phyloP scores from a whole-genome alignment of 495 filamentous ascomycete species.

The Penicillium manginii region DNA sequence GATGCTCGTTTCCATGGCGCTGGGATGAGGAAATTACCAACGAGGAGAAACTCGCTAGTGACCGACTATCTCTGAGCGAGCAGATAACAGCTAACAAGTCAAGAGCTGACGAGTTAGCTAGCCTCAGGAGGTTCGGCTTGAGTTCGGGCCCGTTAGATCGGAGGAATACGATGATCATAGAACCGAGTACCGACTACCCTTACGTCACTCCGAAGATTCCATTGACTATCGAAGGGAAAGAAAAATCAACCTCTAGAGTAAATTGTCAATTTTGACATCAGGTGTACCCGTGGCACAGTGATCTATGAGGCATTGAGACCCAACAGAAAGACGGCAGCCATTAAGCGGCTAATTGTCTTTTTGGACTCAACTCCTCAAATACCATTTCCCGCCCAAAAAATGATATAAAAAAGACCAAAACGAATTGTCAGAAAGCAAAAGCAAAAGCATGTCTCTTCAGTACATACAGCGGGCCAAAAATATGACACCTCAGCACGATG shows the following conservation, averaged over 20 bases:
- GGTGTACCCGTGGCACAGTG: conserved; percentile 11
- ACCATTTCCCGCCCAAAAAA: not conserved
- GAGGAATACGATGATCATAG: conserved; percentile 1
- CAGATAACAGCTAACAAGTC: not conserved
- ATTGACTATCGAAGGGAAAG: not conserved
- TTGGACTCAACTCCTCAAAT: not conserved
- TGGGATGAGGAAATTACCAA: conserved; percentile 2
- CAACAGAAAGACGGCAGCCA: not conserved
- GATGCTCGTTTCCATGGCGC: conserved; percentile 2
- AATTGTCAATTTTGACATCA: not conserved
- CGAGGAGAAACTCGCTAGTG: not conserved
- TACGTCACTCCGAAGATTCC: conserved; percentile 12
- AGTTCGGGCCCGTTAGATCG: conserved; percentile 2
- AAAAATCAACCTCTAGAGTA: not conserved
- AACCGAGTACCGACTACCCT: not conserved
- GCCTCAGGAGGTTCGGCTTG: not conserved
- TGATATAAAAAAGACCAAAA: not conserved
- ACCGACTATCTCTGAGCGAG: not conserved
- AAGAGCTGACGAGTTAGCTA: not conserved
- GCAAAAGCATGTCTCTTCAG: not conserved
- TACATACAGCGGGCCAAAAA: not conserved
- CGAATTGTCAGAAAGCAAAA: not conserved
- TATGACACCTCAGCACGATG: conserved; percentile 3
- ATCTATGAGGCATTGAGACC: conserved; percentile 9
- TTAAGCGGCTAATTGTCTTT: not conserved